Evolutionary conservation across 352 stramenopile genomes (phyloP).

Genomic region (Blastocystis sp.): DNA sequence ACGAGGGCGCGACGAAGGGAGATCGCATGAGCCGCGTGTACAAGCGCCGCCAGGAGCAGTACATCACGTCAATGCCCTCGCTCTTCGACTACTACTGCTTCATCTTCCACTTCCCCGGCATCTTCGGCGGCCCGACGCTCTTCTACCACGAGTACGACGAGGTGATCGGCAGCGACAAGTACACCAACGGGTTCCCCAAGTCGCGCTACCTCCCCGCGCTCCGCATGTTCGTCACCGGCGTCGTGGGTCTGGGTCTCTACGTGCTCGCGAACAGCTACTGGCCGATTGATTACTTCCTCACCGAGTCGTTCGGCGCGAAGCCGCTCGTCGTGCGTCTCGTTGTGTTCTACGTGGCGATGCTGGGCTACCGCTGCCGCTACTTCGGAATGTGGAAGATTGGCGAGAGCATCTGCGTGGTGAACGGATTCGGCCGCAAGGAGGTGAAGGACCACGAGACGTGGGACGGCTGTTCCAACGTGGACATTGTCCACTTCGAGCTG

Average conservation of each 20-base stretch:
- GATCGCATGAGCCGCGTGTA: slow-evolving; percentile 53
- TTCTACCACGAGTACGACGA: slow-evolving; percentile 91
- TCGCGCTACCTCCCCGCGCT: not conserved
- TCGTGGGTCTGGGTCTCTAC: slow-evolving; percentile 82
- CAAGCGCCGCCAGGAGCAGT: slow-evolving; percentile 42
- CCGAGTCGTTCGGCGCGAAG: slow-evolving; percentile 97
- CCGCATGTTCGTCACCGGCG: slow-evolving; percentile 75
- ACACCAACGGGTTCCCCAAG: not conserved
- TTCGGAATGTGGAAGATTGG: slow-evolving; percentile 65
- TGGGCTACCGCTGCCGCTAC: slow-evolving; percentile 31
- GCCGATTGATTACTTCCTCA: slow-evolving; percentile 80
- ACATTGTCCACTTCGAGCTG: slow-evolving; percentile 92
- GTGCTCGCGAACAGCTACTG: slow-evolving; percentile 75
- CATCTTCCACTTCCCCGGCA: slow-evolving; percentile 93
- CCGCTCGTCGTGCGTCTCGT: slow-evolving; percentile 80
- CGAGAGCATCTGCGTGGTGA: slow-evolving; percentile 63
- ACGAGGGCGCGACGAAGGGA: slow-evolving; percentile 1
- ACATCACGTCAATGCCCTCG: slow-evolving; percentile 83
- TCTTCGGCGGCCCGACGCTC: slow-evolving; percentile 91
- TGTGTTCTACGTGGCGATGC: not conserved
- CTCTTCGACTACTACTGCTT: slow-evolving; percentile 93
- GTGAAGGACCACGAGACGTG: slow-evolving; percentile 85
- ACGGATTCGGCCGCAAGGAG: slow-evolving; percentile 84
- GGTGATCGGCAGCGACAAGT: slow-evolving; percentile 75
- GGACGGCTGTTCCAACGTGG: slow-evolving; percentile 92